A percentile compares a stretch with the other conserved stretches of the same genome.
Evolutionary conservation across 805 yeast species (phyloP).

Genomic region (Spathaspora hagerdaliae): DNA sequence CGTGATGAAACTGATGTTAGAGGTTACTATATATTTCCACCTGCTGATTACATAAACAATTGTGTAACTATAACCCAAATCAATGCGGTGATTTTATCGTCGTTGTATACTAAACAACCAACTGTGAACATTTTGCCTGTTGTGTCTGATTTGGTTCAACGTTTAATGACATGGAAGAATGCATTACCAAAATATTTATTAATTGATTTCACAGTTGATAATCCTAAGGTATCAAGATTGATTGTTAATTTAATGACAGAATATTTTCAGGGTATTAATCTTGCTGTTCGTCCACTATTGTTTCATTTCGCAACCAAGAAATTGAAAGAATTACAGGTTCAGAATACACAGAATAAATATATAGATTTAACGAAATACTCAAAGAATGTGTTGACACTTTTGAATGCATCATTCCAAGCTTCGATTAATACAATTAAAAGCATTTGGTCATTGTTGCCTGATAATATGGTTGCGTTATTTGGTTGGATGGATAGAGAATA

Average conservation of each 20-base stretch:
- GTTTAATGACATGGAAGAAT: conserved; percentile 64
- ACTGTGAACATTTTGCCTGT: conserved; percentile 72
- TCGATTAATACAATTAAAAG: conserved; percentile 72
- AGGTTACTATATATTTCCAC: conserved; percentile 69
- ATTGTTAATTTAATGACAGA: conserved; percentile 77
- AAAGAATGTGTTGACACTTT: conserved; percentile 57
- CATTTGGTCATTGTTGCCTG: conserved; percentile 70
- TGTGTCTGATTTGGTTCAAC: conserved; percentile 64
- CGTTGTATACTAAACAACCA: conserved; percentile 72
- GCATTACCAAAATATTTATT: conserved; percentile 59
- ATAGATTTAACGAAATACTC: conserved; percentile 68
- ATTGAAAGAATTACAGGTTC: conserved; percentile 45
- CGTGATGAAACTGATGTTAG: conserved; percentile 47
- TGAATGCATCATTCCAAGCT: conserved; percentile 77
- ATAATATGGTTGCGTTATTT: conserved; percentile 78
- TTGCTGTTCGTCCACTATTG: conserved; percentile 72
- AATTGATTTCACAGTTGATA: conserved; percentile 55
- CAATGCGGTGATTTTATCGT: conserved; percentile 67
- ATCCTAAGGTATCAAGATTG: conserved; percentile 57
- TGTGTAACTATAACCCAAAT: conserved; percentile 78
- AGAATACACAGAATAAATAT: conserved; percentile 42
- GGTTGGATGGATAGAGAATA: conserved; percentile 88
- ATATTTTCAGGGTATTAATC: conserved; percentile 75
- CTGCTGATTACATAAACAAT: conserved; percentile 70
- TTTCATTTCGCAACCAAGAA: conserved; percentile 74